A percentile compares a stretch with the other conserved stretches of the same genome.
These are phyloP conservation scores for Pseudopyrenochaeta lycopersici DNA, from an alignment of 2,329 filamentous ascomycete genomes.

Conservation along the genomic window DNA sequence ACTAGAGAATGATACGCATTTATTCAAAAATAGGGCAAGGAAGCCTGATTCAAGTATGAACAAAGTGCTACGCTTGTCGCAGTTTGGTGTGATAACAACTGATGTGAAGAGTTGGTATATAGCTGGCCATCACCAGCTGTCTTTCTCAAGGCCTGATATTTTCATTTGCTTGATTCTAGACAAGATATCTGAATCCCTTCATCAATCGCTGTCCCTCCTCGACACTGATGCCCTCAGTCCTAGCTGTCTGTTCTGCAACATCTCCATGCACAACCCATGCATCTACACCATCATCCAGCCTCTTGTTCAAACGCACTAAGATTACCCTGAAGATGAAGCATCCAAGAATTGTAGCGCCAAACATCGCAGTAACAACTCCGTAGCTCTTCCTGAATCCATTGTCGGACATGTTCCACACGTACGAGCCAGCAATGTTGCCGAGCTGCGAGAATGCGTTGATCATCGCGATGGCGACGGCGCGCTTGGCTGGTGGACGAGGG, in stretches of 20 bases:
- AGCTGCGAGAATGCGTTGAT: slow-evolving; percentile 62
- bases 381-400: slow-evolving; percentile 72
- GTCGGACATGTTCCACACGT: slow-evolving; percentile 68
- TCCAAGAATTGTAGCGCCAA: slow-evolving; percentile 65
- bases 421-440: slow-evolving; percentile 63
- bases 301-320: slow-evolving; percentile 39
- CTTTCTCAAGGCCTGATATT: no score
- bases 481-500: slow-evolving; percentile 68
- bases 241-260: slow-evolving; percentile 41
- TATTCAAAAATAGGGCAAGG: no score
- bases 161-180: slow-evolving; percentile 22
- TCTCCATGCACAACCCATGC: slow-evolving; percentile 39
- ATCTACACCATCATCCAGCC: slow-evolving; percentile 40
- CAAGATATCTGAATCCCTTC: slow-evolving; percentile 45
- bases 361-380: slow-evolving; percentile 72
- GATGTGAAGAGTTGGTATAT: no score
- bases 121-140: no score
- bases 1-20: no score
- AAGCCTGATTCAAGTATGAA: no score
- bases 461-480: slow-evolving; percentile 68
- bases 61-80: no score
- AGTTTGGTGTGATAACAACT: no score
- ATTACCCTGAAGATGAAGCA: slow-evolving; percentile 50
- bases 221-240: slow-evolving; percentile 36
- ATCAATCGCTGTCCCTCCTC: slow-evolving; percentile 39